phyloP scores from a whole-genome alignment of 2,329 filamentous ascomycete genomes.

The Phoma sp. region DNA sequence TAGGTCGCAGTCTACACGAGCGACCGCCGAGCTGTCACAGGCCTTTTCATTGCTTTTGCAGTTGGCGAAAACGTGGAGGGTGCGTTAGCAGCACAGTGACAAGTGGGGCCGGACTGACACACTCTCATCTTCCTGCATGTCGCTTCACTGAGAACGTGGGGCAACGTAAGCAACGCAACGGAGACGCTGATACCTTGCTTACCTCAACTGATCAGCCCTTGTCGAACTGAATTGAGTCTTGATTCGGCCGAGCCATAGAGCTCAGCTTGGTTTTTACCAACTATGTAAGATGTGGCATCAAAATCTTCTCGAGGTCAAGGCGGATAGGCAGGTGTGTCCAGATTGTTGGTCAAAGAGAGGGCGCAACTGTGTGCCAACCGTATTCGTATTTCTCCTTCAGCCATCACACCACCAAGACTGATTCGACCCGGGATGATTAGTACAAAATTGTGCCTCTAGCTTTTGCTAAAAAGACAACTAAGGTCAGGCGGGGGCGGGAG shows the following conservation, averaged over 20 bases:
- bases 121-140: conserved; percentile 25
- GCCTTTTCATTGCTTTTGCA: conserved; percentile 12
- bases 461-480: conserved; percentile 18
- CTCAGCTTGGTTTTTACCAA: background rate
- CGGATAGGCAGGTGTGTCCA: too few relatives aligned
- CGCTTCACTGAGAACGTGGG: conserved; percentile 1
- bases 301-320: background rate
- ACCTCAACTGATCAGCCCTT: background rate
- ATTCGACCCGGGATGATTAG: conserved; percentile 39
- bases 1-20: background rate
- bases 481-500: conserved; percentile 43
- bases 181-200: too few relatives aligned
- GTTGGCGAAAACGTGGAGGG: conserved; percentile 25
- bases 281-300: background rate
- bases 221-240: background rate
- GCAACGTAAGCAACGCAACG: background rate
- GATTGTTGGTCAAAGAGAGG: background rate
- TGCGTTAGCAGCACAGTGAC: conserved; percentile 22
- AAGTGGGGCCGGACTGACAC: conserved; percentile 19
- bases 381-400: background rate
- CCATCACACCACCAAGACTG: conserved; percentile 20
- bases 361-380: background rate
- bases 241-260: background rate
- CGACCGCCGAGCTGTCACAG: conserved; percentile 11
- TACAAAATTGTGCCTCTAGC: conserved; percentile 33